Conservation (phyloP, 75 land plant genomes). For the Pinus tabuliformis region DNA sequence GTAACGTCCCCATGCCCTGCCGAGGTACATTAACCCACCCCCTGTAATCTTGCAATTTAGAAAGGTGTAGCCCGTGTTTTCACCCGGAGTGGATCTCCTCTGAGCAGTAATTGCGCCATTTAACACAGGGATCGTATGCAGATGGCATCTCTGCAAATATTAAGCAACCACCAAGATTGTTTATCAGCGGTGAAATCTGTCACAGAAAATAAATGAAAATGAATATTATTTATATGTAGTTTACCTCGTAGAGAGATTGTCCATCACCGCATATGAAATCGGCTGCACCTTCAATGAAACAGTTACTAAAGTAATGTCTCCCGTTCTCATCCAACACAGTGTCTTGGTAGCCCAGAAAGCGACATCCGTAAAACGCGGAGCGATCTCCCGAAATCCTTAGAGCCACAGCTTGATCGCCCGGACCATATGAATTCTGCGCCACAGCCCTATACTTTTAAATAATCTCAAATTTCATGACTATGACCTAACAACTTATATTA, state of each 20-base stretch:
- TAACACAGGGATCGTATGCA: conserved; percentile 41
- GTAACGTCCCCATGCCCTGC: conserved; percentile 72
- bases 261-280: background rate
- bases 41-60: conserved; percentile 56
- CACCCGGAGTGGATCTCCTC: conserved; percentile 21
- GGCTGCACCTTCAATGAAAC: background rate
- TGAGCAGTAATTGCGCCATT: conserved; percentile 69
- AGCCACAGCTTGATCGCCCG: background rate
- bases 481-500: background rate
- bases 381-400: background rate
- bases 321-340: background rate
- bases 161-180: background rate
- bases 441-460: background rate
- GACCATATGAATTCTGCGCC: background rate
- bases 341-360: background rate
- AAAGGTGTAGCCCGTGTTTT: conserved; percentile 65
- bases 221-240: too few species aligned
- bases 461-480: background rate
- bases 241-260: background rate
- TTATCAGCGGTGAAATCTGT: background rate
- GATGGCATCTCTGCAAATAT: conserved; percentile 31
- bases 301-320: background rate
- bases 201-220: background rate
- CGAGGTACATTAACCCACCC: conserved; percentile 25
- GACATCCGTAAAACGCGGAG: background rate